Evolutionary conservation across 495 filamentous ascomycete species (phyloP), one percentile per base, ranked within the genome.

Genomic region (Cercophora scortea): DNA sequence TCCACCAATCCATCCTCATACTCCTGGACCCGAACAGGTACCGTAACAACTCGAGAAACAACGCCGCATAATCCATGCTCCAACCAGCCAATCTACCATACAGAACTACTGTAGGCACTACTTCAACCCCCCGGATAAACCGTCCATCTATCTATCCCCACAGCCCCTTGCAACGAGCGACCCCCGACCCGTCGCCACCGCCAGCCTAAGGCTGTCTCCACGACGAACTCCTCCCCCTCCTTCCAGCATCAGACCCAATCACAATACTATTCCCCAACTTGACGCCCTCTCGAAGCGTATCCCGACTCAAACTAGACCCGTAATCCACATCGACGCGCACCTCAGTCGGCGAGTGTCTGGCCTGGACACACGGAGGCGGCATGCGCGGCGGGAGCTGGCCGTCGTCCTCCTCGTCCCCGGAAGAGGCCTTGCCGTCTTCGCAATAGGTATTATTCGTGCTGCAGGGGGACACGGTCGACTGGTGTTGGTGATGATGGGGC

Each of bases 251-350:
- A 32, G 48, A 11, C 6, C 48, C 48, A 42, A 60, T 60, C 12
- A 58, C 51, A 13, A 60, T 51, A 13, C 50, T 60, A 34, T 60
- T 60, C 8, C 58, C 58, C 42, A 60, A 9, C 34, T 39, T 47
- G 25, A 54, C 48, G 11, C 54, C 51, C 42, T 49, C 55, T 4
- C 38, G 45, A 3, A 38, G 46, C n/a, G 32, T 32, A 18, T 53
- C 55, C 13, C 49, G 47, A 19, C 50, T 60, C 36, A 60, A 42
- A 25, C 54, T 60, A 4, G 54, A 47, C 1, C 58, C 58, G 45
- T 61, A 61, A 32, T 61, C 53, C 9, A 61, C 53, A 42, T 56
- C 47, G 19, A 61, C 56, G 15, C 39, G 45, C 36, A 61, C 59
- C 53, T 61, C 57, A 13, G 59, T 47, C n/a, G 53, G 39, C 35